These are phyloP conservation scores for Oropetium thomaeum DNA, from an alignment of 176 grass and related monocot species.

Conservation along the genomic window DNA sequence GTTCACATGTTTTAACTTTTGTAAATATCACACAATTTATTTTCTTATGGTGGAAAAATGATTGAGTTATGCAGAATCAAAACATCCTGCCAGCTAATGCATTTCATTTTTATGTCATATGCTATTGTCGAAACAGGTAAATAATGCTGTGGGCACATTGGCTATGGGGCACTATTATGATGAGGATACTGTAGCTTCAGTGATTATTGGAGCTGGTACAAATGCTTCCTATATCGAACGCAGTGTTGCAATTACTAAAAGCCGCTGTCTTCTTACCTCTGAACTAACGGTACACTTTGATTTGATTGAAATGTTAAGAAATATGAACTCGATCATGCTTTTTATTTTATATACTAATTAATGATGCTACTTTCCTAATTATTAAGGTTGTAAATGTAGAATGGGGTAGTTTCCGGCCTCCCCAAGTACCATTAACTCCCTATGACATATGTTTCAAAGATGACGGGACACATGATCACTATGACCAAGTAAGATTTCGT, in stretches of 20 bases:
- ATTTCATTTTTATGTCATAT: neutral
- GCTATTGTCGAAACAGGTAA: constrained; percentile 54
- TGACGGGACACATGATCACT: constrained; percentile 37
- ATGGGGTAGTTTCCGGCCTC: constrained; percentile 89
- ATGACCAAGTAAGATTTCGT: constrained; percentile 61
- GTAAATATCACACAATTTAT: neutral
- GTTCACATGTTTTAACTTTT: neutral
- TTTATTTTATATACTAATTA: neutral
- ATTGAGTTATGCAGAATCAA: neutral
- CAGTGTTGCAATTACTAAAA: constrained; percentile 64
- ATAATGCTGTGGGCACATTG: constrained; percentile 89
- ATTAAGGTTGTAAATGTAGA: constrained; percentile 93
- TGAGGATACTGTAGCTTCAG: constrained; percentile 76
- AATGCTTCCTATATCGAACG: constrained; percentile 92
- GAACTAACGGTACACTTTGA: constrained; percentile 58
- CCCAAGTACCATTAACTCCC: constrained; percentile 70
- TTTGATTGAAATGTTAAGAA: neutral
- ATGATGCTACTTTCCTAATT: neutral
- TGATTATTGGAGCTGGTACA: constrained; percentile 87
- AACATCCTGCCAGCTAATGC: neutral
- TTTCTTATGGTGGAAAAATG: neutral
- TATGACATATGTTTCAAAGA: constrained; percentile 72
- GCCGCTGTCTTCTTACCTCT: constrained; percentile 52
- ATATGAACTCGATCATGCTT: neutral
- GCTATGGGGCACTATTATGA: constrained; percentile 87